A percentile compares a stretch with the other conserved stretches of the same genome.
Evolutionary conservation across 2,329 filamentous ascomycete species (phyloP).

Genomic region (Cryphonectria radicalis): DNA sequence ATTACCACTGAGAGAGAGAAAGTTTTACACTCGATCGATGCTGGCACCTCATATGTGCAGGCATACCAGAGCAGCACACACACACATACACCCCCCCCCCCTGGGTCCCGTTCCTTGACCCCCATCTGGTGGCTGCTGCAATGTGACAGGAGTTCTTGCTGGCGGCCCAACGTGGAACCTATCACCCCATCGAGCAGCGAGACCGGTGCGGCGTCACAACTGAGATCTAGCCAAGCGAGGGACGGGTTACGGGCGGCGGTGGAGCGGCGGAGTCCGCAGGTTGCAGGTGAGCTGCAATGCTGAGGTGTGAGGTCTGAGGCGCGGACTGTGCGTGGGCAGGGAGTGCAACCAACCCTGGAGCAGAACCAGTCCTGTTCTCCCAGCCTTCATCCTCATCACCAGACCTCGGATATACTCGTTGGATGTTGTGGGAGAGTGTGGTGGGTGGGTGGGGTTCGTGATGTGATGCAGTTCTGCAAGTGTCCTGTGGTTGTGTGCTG

Average conservation of each 20-base stretch:
- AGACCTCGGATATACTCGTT: neutral
- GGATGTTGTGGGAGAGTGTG: neutral
- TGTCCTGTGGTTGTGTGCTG: neutral
- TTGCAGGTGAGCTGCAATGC: neutral
- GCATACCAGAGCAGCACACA: neutral
- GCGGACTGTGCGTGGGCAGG: conserved; percentile 2
- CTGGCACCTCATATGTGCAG: neutral
- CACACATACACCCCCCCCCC: too few species aligned
- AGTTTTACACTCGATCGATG: neutral
- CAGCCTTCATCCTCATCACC: neutral
- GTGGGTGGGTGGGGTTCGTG: neutral
- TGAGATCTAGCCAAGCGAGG: neutral
- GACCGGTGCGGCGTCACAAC: conserved; percentile 4
- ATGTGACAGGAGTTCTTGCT: neutral
- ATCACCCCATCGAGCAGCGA: neutral
- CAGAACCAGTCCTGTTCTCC: neutral
- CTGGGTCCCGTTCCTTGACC: neutral
- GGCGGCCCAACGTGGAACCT: conserved; percentile 2
- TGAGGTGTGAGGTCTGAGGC: neutral
- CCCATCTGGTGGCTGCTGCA: neutral
- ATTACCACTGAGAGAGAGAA: neutral
- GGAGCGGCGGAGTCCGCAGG: neutral
- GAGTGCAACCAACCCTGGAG: neutral
- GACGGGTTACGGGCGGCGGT: neutral
- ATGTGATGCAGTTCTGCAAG: conserved; percentile 6